Base-by-base conservation (phyloP, 106 monocot genomes). In the Alisma plantagoaquatica region DNA sequence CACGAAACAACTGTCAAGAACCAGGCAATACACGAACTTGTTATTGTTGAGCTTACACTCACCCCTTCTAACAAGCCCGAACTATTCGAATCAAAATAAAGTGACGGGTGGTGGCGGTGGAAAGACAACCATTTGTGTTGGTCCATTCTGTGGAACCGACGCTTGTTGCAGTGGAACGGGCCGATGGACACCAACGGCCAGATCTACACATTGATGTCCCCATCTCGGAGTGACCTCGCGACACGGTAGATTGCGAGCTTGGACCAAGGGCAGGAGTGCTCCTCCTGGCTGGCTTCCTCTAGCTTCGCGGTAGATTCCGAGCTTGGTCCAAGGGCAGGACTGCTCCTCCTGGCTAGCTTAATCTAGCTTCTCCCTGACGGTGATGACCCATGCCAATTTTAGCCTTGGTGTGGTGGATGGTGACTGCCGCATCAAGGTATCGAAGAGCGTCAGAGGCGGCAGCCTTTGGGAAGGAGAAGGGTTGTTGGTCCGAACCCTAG, bases 1-100 rank as follows among this genome's bases (percentile, higher is more conserved):
- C 26, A 73, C 31, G 62, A 85, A 91, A 31, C 57, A 73, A 1
- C 81, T 72, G 46, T 91, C 91, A 31, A 91, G 77, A 17, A 91
- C 57, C 57, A 91, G 52, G 27, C 29, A 62, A 27, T 70, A 69
- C 3, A 65, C 70, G 61, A 91, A 73, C 10, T 81, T 78, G 10
- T 78, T 45, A 27, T 56, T 55, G 25, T 15, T 2, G 56, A 28
- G 17, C 67, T n/a, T 48, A n/a, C n/a, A 54, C 18, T 17, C 19
- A 33, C n/a, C 68, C 76, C 35, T 84, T 81, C 52, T 83, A 89
- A 75, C 75, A 84, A 18, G 61, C 51, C 23, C 3, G 49, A 17
- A 4, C 55, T 25, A 38, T 67, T 38, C 29, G 84, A 60, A 35
- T 66, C 67, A 12, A 90, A 54, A 74, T 80, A 84, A 25, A 59